phyloP scores from a whole-genome alignment of 768 basidiomycete species.

The Mycena leptocephala region DNA sequence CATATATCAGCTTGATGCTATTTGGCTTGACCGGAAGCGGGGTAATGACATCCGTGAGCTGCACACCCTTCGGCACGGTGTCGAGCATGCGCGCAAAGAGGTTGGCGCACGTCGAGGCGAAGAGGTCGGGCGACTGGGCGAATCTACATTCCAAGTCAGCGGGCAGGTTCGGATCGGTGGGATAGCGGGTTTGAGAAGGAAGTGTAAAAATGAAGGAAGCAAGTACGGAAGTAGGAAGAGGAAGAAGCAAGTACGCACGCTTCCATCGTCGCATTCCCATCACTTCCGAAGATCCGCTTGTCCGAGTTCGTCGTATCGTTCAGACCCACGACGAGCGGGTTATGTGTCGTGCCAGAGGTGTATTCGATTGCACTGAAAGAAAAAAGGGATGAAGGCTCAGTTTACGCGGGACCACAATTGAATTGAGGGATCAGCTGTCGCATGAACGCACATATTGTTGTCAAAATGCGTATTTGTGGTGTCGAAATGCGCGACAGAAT shows the following conservation, averaged over 20 bases:
- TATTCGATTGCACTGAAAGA: conserved; percentile 17
- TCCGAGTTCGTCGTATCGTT: conserved; percentile 29
- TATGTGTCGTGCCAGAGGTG: conserved; percentile 1
- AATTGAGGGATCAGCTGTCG: background rate
- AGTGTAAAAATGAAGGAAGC: background rate
- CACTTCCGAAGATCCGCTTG: conserved; percentile 6
- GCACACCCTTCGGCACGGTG: conserved; percentile 16
- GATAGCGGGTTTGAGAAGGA: background rate
- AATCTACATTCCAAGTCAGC: conserved; percentile 4
- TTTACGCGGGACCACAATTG: background rate
- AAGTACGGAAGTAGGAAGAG: background rate
- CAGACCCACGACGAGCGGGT: conserved; percentile 16
- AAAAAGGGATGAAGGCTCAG: background rate
- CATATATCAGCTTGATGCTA: background rate
- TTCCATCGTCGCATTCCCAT: background rate
- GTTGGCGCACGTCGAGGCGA: conserved; percentile 3
- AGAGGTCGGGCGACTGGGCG: conserved; percentile 10
- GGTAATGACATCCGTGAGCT: background rate
- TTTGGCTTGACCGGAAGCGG: background rate
- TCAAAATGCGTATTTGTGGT: conserved; percentile 1
- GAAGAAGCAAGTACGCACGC: background rate
- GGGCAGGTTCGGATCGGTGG: background rate
- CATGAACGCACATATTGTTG: conserved; percentile 20
- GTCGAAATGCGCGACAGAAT: conserved; percentile 20
- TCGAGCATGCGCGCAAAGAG: conserved; percentile 23